phyloP scores from a whole-genome alignment of 768 basidiomycete species.

The Lactarius hatsudake region DNA sequence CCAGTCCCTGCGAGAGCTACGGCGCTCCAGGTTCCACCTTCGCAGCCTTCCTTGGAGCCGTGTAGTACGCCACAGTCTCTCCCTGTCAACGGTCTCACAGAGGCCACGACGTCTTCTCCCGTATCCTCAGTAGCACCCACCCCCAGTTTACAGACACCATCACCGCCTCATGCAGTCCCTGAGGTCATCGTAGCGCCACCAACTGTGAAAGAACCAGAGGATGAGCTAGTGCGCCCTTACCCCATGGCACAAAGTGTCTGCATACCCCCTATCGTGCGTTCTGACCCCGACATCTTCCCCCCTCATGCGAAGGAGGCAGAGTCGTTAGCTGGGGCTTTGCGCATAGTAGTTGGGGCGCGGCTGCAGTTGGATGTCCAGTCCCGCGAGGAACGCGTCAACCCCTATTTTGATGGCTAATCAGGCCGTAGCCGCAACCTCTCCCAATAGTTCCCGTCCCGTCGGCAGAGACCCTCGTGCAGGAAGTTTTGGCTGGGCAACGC shows the following conservation, averaged over 20 bases:
- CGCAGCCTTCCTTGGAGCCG: slow-evolving; percentile 7
- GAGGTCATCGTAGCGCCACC: slow-evolving; percentile 28
- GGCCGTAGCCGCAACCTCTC: slow-evolving; percentile 39
- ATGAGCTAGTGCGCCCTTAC: slow-evolving; percentile 20
- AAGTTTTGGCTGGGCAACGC: slow-evolving; percentile 42
- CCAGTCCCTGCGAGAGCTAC: neutral
- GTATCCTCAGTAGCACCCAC: slow-evolving; percentile 18
- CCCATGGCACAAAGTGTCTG: slow-evolving; percentile 16
- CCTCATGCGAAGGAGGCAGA: slow-evolving; percentile 20
- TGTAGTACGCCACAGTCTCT: slow-evolving; percentile 3
- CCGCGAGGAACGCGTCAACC: slow-evolving; percentile 58
- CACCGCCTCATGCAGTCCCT: slow-evolving; percentile 30
- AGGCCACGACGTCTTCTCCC: slow-evolving; percentile 17
- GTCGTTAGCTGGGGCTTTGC: slow-evolving; percentile 56
- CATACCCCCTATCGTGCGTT: slow-evolving; percentile 5
- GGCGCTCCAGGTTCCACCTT: neutral
- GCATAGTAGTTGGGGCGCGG: slow-evolving; percentile 60
- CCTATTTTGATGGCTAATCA: slow-evolving; percentile 62
- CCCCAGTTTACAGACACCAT: slow-evolving; percentile 27
- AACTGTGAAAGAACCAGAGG: slow-evolving; percentile 22
- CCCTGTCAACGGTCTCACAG: slow-evolving; percentile 6
- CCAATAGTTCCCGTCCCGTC: slow-evolving; percentile 38
- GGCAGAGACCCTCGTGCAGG: slow-evolving; percentile 47
- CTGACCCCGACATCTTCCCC: slow-evolving; percentile 14
- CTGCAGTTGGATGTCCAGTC: slow-evolving; percentile 58